Conservation (phyloP, 192 early-diverging fungal genomes). For the Entomortierella lignicola region DNA sequence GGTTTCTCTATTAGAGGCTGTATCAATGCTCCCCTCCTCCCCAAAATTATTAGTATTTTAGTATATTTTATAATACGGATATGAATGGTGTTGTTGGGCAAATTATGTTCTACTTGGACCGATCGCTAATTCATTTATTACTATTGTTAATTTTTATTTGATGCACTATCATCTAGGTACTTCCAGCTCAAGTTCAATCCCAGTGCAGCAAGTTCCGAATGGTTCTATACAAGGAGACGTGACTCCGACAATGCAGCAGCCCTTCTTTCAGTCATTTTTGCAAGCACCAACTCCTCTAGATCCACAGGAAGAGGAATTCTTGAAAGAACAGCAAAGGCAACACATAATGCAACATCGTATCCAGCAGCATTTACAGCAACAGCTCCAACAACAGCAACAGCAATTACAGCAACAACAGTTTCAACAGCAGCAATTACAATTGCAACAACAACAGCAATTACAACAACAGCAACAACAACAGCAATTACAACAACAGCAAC, state of each 20-base stretch:
- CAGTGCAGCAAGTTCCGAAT: slow-evolving; percentile 3
- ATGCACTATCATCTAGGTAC: slow-evolving; percentile 10
- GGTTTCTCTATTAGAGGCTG: too few species aligned
- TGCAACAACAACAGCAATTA: not conserved
- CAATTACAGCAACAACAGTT: slow-evolving; percentile 18
- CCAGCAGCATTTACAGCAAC: not conserved
- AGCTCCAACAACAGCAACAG: slow-evolving; percentile 5
- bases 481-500: slow-evolving; percentile 10
- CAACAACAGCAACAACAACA: slow-evolving; percentile 21
- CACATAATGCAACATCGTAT: not conserved
- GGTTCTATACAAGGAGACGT: not conserved
- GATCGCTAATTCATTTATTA: not conserved
- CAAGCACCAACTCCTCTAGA: not conserved
- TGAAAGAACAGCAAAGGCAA: not conserved
- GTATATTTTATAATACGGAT: too few species aligned
- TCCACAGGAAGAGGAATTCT: not conserved
- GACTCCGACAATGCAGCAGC: not conserved
- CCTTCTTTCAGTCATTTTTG: slow-evolving; percentile 24
- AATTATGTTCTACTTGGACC: not conserved
- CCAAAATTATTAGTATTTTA: too few species aligned
- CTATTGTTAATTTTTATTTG: too few species aligned
- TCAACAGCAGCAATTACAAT: slow-evolving; percentile 35
- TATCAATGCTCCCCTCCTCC: too few species aligned
- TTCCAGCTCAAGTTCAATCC: slow-evolving; percentile 11
- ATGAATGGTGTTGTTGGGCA: too few species aligned